phyloP scores from a whole-genome alignment of 495 filamentous ascomycete genomes.

The Xylaria cubensis region DNA sequence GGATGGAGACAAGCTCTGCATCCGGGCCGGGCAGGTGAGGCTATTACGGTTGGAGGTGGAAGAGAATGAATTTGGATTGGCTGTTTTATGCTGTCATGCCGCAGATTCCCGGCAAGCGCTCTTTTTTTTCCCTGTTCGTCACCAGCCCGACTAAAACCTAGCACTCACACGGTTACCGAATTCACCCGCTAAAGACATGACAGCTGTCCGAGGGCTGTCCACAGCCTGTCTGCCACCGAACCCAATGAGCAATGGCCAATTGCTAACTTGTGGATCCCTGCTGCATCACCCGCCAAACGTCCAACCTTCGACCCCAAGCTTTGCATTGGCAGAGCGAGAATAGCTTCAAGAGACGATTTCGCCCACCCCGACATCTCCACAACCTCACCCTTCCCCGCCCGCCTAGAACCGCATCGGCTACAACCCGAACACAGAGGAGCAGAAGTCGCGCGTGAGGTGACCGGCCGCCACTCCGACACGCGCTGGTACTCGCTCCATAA shows the following conservation, averaged over 20 bases:
- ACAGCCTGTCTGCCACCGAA: too few species aligned
- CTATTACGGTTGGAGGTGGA: conserved; percentile 27
- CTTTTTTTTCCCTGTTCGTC: conserved; percentile 21
- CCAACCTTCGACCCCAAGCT: conserved; percentile 1
- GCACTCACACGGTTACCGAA: conserved; percentile 17
- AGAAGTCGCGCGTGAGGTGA: neutral
- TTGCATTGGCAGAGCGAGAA: conserved; percentile 13
- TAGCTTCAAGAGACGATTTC: conserved; percentile 22
- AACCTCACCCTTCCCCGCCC: neutral
- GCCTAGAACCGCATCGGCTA: neutral
- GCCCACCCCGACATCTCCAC: conserved; percentile 5
- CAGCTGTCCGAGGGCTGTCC: neutral
- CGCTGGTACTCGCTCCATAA: conserved; percentile 17
- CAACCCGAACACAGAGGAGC: neutral
- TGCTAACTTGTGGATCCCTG: conserved; percentile 7
- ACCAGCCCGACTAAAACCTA: conserved; percentile 16
- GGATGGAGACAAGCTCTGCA: conserved; percentile 22
- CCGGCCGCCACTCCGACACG: neutral
- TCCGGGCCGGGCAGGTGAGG: conserved; percentile 24
- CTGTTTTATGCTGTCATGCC: conserved; percentile 17
- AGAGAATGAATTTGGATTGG: conserved; percentile 31
- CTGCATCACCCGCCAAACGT: conserved; percentile 9
- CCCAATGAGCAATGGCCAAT: conserved; percentile 5
- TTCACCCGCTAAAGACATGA: conserved; percentile 2
- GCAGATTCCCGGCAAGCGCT: conserved; percentile 38